phyloP scores from a whole-genome alignment of 75 land plant genomes.

The Cunninghamia lanceolata region DNA sequence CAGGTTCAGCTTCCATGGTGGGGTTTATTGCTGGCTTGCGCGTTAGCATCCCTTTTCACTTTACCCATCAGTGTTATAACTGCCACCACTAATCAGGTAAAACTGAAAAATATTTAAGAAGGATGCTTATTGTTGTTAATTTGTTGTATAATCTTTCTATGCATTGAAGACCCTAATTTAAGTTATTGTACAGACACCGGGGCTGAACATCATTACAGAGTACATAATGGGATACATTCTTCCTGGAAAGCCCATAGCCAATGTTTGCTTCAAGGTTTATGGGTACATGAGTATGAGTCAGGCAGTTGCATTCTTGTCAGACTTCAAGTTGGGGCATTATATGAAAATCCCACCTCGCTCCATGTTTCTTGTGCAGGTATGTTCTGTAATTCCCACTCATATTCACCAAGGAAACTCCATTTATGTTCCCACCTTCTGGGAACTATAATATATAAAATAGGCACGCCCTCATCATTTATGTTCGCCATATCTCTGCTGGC shows the following conservation, averaged over 20 bases:
- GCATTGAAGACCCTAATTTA: background rate
- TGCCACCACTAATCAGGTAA: conserved; percentile 96
- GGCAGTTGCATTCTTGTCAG: conserved; percentile 55
- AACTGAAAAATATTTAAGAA: background rate
- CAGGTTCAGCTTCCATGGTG: background rate
- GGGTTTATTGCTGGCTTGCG: conserved; percentile 64
- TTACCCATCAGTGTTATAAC: conserved; percentile 88
- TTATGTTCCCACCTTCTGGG: too few relatives aligned
- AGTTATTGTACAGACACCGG: conserved; percentile 51
- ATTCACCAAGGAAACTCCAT: too few relatives aligned
- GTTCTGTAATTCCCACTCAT: background rate
- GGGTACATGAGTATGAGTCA: conserved; percentile 29
- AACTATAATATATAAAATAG: too few relatives aligned
- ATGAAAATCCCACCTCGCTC: conserved; percentile 84
- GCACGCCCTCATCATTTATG: too few relatives aligned
- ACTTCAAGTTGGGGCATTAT: conserved; percentile 84
- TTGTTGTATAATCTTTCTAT: too few relatives aligned
- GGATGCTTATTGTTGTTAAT: background rate
- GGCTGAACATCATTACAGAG: conserved; percentile 81
- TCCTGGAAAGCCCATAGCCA: conserved; percentile 83
- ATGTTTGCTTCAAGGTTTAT: conserved; percentile 83
- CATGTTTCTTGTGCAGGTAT: conserved; percentile 85
- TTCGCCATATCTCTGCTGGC: too few relatives aligned
- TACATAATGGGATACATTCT: conserved; percentile 72
- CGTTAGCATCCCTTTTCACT: conserved; percentile 69